Base-by-base conservation (phyloP, 352 stramenopile species). In the Phytopythium sindhum region DNA sequence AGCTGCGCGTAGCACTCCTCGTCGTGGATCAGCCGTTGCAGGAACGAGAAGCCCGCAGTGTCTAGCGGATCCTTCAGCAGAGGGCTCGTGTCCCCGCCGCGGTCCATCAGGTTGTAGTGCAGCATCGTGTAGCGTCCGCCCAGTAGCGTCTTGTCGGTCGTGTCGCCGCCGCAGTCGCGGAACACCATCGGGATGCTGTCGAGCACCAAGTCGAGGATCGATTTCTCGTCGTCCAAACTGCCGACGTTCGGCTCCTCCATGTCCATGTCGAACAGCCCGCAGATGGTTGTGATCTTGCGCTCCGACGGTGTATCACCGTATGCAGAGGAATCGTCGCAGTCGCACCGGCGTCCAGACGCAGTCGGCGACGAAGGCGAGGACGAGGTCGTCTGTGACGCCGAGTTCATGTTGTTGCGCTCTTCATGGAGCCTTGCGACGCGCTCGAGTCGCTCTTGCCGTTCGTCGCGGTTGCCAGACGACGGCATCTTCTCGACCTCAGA, bases 181-280 rank as follows among this genome's bases (percentile, higher is more conserved):
- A 91, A 96, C 2, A 94, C 76, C 81, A 94, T 94, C 10, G 87
- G 87, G 48, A 96, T 90, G 45, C 82, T 91, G 61, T 96, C 87
- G 33, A 96, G 65, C 17, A 96, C 76, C 4, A 96, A 66, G 45
- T 96, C 87, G 29, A 96, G 66, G 19, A 96, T 57, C 29, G 80
- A 91, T 11, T 82, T 69, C 60, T 96, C 87, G 56, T 87, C 80
- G 50, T 96, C 86, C 57, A 96, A 72, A 45, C 72, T 90, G 19
- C 87, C 87, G 29, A 94, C 73, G 60, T 93, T 93, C 2, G 75
- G 61, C 52, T 93, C 83, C 7, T 78, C 78, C 21, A 80, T 75
- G 21, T 81, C 77, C 80, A 96, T 91, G 14, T 91, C 80, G 45
- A 96, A 94, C 2, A 96, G 70, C 7, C 86, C 77, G 61, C 86